Evolutionary conservation across 2,329 filamentous ascomycete genomes (phyloP), one percentile per base, ranked within the genome.

Genomic region (Fusarium equiseti): DNA sequence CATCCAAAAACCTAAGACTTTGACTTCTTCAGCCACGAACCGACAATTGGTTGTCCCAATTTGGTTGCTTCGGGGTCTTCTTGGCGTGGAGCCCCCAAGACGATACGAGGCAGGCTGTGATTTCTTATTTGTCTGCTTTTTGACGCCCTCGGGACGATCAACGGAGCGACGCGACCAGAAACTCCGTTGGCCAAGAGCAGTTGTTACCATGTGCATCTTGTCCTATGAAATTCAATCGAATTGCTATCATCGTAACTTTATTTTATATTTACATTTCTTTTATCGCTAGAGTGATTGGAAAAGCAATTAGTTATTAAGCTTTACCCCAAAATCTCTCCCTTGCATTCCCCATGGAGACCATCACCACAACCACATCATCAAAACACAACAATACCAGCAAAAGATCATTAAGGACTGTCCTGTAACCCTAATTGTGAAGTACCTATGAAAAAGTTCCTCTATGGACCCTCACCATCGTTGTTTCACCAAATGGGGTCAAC

Each of bases 71-170:
- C 52, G 44, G 61, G 50, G 44, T 45, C 50, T 59, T 66, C 48
- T 38, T 65, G 48, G 68, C 58, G 20, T 45, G 55, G 60, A 68
- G 45, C 55, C 52, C 62, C 57, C 51, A 53, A 59, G 65, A 46
- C 59, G 44, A 67, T 70, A 71, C 68, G 68, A 65, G 68, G 29
- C 38, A 70, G 68, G 64, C 68, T 56, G 68, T 72, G 60, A 56
- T 40, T 58, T 38, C 22, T 32, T 26, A 43, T 32, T 52, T 52
- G 31, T 68, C 51, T 48, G 32, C 22, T 56, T 62, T 66, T 26
- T 48, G 57, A 22, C 51, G 42, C 43, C 53, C 53, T 63, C 45
- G 45, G 57, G 56, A 56, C 63, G 63, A 70, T 71, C 68, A 51
- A 71, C 6, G 42, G 68, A 58, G 44, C 57, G 32, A 52, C 22